A percentile compares a stretch with the other conserved stretches of the same genome.
Conservation (phyloP, 371 early-diverging fungal species). For the Nematocida major region DNA sequence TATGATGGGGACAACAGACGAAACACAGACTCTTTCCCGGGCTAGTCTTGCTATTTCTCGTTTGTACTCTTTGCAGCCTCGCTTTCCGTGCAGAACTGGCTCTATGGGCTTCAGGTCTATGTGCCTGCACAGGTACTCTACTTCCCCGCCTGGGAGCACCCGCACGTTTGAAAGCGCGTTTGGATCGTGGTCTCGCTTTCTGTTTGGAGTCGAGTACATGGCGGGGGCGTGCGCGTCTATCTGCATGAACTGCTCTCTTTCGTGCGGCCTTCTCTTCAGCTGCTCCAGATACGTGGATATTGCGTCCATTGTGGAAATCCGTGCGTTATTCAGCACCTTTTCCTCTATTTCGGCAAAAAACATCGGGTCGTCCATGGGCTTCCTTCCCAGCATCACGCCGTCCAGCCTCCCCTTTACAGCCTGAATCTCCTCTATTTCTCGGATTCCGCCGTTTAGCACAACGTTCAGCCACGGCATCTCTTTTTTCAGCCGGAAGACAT, state of each 20-base stretch:
- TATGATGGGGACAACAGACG: not conserved
- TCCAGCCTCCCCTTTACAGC: slow-evolving; percentile 45
- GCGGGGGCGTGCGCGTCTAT: not conserved
- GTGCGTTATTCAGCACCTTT: not conserved
- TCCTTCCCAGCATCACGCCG: slow-evolving; percentile 66
- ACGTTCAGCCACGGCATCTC: slow-evolving; percentile 69
- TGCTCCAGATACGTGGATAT: not conserved
- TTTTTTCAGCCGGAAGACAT: slow-evolving; percentile 69
- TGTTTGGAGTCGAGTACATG: not conserved
- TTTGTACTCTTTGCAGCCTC: slow-evolving; percentile 57
- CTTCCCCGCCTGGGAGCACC: not conserved
- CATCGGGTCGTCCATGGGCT: slow-evolving; percentile 58
- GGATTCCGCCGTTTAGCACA: slow-evolving; percentile 74
- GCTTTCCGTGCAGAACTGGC: slow-evolving; percentile 44
- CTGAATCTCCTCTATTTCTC: slow-evolving; percentile 50
- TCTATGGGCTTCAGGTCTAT: slow-evolving; percentile 49
- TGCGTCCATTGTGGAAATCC: not conserved
- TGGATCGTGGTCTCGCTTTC: not conserved
- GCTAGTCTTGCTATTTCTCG: slow-evolving; percentile 17
- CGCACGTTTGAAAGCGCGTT: not conserved
- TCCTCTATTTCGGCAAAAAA: slow-evolving; percentile 56
- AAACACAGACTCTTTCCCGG: not conserved
- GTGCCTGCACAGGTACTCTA: slow-evolving; percentile 10
- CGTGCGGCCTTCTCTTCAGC: not conserved
- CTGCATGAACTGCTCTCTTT: not conserved